Conservation (phyloP, 768 basidiomycete species). For the Suillus fuscotomentosus region DNA sequence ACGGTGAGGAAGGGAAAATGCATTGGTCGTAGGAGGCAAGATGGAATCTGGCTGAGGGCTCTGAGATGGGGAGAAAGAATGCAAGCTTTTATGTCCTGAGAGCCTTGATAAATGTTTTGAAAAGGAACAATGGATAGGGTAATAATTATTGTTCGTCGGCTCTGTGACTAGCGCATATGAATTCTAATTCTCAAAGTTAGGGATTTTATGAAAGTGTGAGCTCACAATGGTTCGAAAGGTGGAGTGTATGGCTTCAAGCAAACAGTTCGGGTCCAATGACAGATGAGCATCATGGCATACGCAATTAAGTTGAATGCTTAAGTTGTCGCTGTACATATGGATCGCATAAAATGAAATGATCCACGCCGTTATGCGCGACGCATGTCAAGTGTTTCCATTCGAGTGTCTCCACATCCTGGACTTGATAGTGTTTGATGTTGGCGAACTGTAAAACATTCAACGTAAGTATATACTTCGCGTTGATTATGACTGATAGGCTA, state of each 20-base stretch:
- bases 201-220: not conserved
- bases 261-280: not conserved
- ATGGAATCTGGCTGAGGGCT: not conserved
- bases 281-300: not conserved
- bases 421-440: not conserved
- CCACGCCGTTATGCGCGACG: not conserved
- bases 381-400: not conserved
- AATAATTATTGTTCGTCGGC: not conserved
- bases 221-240: not conserved
- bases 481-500: not conserved
- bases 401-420: not conserved
- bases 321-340: not conserved
- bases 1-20: not conserved
- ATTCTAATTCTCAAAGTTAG: not conserved
- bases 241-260: not conserved
- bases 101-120: not conserved
- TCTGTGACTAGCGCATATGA: not conserved
- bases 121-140: not conserved
- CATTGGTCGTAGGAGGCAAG: not conserved
- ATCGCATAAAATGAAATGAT: not conserved
- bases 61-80: not conserved
- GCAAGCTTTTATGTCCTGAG: not conserved
- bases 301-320: not conserved
- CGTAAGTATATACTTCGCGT: conserved; percentile 18
- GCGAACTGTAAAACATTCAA: not conserved